phyloP scores from a whole-genome alignment of 352 stramenopile genomes.

The Pythium vanterpoolii region DNA sequence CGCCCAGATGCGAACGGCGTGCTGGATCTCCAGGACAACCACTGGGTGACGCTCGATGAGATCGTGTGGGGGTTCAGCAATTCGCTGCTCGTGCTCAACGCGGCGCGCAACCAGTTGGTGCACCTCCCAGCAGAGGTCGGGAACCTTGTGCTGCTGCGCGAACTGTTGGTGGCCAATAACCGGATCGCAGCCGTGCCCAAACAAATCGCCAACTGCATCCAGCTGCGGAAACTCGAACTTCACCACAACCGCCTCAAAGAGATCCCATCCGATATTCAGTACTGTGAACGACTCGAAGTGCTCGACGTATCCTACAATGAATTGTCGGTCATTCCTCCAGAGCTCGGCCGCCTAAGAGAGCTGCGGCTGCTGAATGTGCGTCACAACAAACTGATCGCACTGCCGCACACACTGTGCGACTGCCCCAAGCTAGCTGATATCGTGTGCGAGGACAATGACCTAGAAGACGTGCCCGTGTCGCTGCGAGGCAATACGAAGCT shows the following conservation, averaged over 20 bases:
- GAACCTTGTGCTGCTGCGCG: conserved; percentile 61
- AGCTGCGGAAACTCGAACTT: conserved; percentile 64
- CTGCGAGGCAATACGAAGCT: conserved; percentile 67
- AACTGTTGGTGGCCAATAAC: conserved; percentile 63
- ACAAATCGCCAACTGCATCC: conserved; percentile 53
- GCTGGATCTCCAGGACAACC: conserved; percentile 69
- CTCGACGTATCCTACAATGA: conserved; percentile 68
- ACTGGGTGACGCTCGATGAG: conserved; percentile 79
- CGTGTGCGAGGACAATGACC: conserved; percentile 53
- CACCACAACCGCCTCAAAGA: conserved; percentile 67
- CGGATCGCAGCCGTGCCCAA: conserved; percentile 47
- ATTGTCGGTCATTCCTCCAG: conserved; percentile 39
- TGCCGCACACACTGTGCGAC: conserved; percentile 74
- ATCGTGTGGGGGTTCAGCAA: conserved; percentile 69
- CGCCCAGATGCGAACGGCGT: conserved; percentile 64
- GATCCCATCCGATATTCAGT: conserved; percentile 56
- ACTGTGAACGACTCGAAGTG: conserved; percentile 68
- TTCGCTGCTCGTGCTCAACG: conserved; percentile 68
- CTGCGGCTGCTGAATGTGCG: conserved; percentile 62
- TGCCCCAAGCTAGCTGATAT: conserved; percentile 52
- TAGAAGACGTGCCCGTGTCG: conserved; percentile 63
- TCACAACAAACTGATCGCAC: conserved; percentile 65
- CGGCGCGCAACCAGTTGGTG: conserved; percentile 69
- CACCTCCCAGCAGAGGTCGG: conserved; percentile 50
- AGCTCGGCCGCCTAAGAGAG: conserved; percentile 52